Evolutionary conservation across 345 rosid genomes (phyloP).

Genomic region (Rhizophora mangle): DNA sequence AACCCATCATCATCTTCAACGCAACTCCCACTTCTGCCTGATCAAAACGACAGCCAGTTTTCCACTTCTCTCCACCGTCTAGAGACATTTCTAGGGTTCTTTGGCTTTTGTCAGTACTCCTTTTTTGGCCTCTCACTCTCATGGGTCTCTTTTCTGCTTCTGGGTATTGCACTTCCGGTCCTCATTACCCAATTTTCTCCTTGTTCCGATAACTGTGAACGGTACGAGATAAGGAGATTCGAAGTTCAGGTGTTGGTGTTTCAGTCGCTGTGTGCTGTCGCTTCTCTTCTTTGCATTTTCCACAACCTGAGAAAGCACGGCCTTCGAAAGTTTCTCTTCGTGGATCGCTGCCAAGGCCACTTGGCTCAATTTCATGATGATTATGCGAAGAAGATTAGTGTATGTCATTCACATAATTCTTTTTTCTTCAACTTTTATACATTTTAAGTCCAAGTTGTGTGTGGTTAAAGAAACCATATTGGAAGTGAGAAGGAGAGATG

Average conservation of each 20-base stretch:
- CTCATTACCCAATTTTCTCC: slow-evolving; percentile 8
- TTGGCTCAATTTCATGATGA: slow-evolving; percentile 19
- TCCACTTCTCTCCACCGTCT: slow-evolving; percentile 27
- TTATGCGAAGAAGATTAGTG: slow-evolving; percentile 29
- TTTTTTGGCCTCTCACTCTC: slow-evolving; percentile 22
- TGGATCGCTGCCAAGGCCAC: slow-evolving; percentile 33
- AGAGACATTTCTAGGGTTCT: slow-evolving; percentile 26
- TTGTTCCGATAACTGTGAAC: slow-evolving; percentile 14
- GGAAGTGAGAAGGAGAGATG: no score
- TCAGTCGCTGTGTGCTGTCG: slow-evolving; percentile 32
- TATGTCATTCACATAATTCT: slow-evolving; percentile 9
- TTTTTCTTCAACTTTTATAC: not conserved
- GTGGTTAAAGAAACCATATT: no score
- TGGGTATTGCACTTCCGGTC: slow-evolving; percentile 35
- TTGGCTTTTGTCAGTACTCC: slow-evolving; percentile 39
- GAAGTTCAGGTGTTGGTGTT: slow-evolving; percentile 33
- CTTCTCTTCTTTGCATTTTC: slow-evolving; percentile 35
- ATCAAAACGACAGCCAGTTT: slow-evolving; percentile 16
- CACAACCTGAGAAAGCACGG: slow-evolving; percentile 38
- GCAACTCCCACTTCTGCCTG: slow-evolving; percentile 3
- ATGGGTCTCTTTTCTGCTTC: slow-evolving; percentile 35
- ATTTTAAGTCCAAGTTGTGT: no score
- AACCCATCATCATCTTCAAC: not conserved
- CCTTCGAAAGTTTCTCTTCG: slow-evolving; percentile 36
- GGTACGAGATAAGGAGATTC: slow-evolving; percentile 22